Percentiles rank a stretch among this genome's conserved stretches.
Evolutionary conservation across 768 basidiomycete genomes (phyloP).

Genomic region (Leucosporidium creatinivorum): DNA sequence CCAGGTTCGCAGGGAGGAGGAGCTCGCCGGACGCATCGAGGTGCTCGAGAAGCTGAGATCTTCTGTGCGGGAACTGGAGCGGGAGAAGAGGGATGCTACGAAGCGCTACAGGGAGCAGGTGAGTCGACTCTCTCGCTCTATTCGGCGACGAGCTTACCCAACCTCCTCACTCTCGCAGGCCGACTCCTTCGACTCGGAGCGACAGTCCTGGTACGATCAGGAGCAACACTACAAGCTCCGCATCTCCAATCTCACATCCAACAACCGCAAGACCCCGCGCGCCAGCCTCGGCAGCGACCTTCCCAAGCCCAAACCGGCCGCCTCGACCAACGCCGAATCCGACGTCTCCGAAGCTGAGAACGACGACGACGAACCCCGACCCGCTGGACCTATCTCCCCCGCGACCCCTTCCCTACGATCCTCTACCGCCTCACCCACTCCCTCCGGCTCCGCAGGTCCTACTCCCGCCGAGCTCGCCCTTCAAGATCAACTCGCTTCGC

Average conservation of each 20-base stretch:
- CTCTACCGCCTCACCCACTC: conserved; percentile 38
- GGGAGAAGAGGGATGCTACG: conserved; percentile 73
- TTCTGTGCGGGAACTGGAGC: conserved; percentile 78
- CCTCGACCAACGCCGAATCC: not conserved
- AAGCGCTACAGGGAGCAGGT: conserved; percentile 87
- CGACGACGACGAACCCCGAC: not conserved
- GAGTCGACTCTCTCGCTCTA: conserved; percentile 27
- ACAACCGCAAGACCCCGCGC: conserved; percentile 44
- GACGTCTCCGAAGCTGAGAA: not conserved
- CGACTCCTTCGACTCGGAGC: conserved; percentile 82
- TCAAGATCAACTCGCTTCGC: conserved; percentile 71
- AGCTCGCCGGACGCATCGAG: conserved; percentile 72
- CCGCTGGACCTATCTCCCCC: not conserved
- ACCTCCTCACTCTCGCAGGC: conserved; percentile 49
- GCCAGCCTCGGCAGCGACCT: conserved; percentile 1
- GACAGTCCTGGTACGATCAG: conserved; percentile 85
- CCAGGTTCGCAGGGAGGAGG: conserved; percentile 55
- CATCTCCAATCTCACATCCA: conserved; percentile 68
- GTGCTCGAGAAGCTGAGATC: conserved; percentile 70
- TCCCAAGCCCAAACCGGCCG: not conserved
- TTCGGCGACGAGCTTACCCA: conserved; percentile 10
- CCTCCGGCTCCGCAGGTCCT: conserved; percentile 26
- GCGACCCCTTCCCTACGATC: not conserved
- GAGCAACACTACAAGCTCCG: conserved; percentile 88
- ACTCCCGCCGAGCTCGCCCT: conserved; percentile 77